Evolutionary conservation across 164 flowering plant genomes (phyloP).

Genomic region (Taxillus chinensis): DNA sequence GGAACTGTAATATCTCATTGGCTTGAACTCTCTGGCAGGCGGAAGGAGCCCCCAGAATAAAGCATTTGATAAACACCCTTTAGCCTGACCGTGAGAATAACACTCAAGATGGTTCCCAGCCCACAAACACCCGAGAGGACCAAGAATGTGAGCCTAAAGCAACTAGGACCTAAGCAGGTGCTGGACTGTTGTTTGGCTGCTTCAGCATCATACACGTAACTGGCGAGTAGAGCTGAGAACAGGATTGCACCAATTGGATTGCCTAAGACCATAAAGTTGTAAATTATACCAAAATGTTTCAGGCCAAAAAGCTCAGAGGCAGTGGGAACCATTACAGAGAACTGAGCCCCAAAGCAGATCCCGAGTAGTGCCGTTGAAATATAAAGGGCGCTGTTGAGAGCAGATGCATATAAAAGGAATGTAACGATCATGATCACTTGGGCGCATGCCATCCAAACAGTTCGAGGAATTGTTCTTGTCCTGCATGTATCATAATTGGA

Average conservation of each 20-base stretch:
- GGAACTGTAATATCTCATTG: too few species aligned
- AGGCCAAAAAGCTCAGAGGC: conserved; percentile 35
- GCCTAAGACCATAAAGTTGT: conserved; percentile 46
- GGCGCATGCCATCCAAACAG: conserved; percentile 30
- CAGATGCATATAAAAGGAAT: conserved; percentile 27
- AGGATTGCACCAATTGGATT: conserved; percentile 62
- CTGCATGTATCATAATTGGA: conserved; percentile 19
- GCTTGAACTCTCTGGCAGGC: conserved; percentile 17
- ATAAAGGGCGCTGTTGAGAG: conserved; percentile 19
- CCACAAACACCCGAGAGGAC: conserved; percentile 31
- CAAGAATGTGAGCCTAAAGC: conserved; percentile 50
- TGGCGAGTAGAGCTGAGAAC: conserved; percentile 63
- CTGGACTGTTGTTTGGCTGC: conserved; percentile 41
- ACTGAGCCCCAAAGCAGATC: conserved; percentile 25
- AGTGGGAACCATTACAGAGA: conserved; percentile 25
- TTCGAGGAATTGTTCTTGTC: conserved; percentile 26
- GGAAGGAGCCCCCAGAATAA: conserved; percentile 36
- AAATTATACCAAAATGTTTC: conserved; percentile 45
- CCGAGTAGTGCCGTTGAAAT: conserved; percentile 24
- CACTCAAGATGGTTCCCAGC: conserved; percentile 22
- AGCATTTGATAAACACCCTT: conserved; percentile 31
- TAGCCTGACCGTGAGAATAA: conserved; percentile 24
- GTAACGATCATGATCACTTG: conserved; percentile 21
- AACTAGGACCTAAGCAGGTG: conserved; percentile 31
- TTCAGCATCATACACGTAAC: conserved; percentile 46